Conservation (phyloP, 169 alveolate species). For the Theileria equi region DNA sequence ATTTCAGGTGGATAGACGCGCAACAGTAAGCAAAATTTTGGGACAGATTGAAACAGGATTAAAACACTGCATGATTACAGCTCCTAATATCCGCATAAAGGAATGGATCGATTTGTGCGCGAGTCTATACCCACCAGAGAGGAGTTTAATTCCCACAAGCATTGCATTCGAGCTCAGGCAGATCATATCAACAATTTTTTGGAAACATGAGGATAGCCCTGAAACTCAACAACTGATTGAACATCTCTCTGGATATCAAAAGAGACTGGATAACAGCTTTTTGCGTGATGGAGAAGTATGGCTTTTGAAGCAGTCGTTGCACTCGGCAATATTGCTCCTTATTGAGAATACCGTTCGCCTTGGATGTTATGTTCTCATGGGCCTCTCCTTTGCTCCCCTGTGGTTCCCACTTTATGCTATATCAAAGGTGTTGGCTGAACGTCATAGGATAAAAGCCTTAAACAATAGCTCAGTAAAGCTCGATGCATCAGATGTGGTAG, state of each 20-base stretch:
- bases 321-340: conserved; percentile 77
- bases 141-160: conserved; percentile 78
- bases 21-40: conserved; percentile 70
- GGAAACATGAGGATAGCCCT: conserved; percentile 75
- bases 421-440: conserved; percentile 81
- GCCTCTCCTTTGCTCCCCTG: conserved; percentile 81
- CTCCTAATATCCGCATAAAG: conserved; percentile 75
- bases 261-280: conserved; percentile 68
- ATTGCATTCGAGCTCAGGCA: conserved; percentile 77
- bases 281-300: conserved; percentile 86
- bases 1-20: conserved; percentile 70
- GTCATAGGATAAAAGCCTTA: conserved; percentile 80
- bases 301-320: conserved; percentile 86
- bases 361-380: conserved; percentile 68
- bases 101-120: conserved; percentile 76
- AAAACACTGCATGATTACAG: conserved; percentile 77
- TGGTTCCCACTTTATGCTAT: conserved; percentile 85
- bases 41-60: conserved; percentile 67
- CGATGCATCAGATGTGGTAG: conserved; percentile 85
- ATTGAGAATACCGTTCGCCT: conserved; percentile 71
- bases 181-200: conserved; percentile 75
- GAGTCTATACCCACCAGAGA: conserved; percentile 85
- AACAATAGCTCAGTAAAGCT: conserved; percentile 80
- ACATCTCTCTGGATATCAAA: conserved; percentile 76
- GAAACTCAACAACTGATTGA: conserved; percentile 74